Evolutionary conservation across 1,284 basidiomycete genomes (phyloP).

Genomic region (Tetrapyrgos nigripes): DNA sequence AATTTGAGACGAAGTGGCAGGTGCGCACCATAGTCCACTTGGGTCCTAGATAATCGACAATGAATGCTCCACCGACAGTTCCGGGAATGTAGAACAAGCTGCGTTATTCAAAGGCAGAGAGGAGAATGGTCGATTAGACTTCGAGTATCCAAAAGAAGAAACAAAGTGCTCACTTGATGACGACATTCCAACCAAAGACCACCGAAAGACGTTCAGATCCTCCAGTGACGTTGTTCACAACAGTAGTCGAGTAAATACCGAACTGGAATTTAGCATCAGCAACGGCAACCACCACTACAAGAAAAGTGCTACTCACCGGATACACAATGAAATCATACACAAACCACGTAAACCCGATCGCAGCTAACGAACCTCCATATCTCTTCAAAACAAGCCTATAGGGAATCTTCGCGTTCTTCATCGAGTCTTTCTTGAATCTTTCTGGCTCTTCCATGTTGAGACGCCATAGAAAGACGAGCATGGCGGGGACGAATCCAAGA

Average conservation of each 20-base stretch:
- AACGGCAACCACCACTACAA: slow-evolving; percentile 9
- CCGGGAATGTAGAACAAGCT: slow-evolving; percentile 81
- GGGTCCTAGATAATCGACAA: slow-evolving; percentile 78
- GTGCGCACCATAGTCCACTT: slow-evolving; percentile 74
- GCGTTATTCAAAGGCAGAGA: no score
- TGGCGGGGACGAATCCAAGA: slow-evolving; percentile 85
- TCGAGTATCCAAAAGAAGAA: neutral
- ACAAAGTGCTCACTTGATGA: slow-evolving; percentile 68
- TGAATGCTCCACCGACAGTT: slow-evolving; percentile 79
- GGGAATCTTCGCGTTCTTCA: slow-evolving; percentile 78
- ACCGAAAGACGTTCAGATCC: slow-evolving; percentile 53
- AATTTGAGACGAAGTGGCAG: slow-evolving; percentile 1
- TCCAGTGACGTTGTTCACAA: slow-evolving; percentile 73
- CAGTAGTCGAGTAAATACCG: slow-evolving; percentile 84
- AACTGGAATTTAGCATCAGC: slow-evolving; percentile 52
- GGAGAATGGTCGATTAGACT: neutral
- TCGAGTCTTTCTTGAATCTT: slow-evolving; percentile 74
- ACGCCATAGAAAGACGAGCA: slow-evolving; percentile 87
- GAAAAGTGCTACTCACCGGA: slow-evolving; percentile 30
- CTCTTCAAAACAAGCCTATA: slow-evolving; percentile 83
- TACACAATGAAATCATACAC: slow-evolving; percentile 85
- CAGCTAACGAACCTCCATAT: slow-evolving; percentile 76
- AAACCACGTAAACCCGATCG: slow-evolving; percentile 82
- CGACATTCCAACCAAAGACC: slow-evolving; percentile 79
- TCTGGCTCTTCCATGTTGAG: slow-evolving; percentile 83